These are phyloP conservation scores for Echeveria elegans DNA, from an alignment of 164 flowering plant genomes.

Conservation along the genomic window DNA sequence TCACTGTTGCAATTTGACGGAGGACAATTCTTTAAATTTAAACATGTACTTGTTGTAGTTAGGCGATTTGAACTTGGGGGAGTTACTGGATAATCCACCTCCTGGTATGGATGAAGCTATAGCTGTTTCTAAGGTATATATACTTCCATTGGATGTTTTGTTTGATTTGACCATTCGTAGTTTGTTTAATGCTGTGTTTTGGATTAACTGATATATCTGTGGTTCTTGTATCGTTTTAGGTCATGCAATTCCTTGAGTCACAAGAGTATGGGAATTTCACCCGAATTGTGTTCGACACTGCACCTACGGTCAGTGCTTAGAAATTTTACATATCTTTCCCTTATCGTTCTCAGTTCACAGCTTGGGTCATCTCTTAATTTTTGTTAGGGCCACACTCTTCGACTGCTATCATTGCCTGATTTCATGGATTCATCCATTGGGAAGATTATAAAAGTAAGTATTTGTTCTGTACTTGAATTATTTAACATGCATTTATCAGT, in stretches of 20 bases:
- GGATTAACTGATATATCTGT: background rate
- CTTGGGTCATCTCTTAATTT: background rate
- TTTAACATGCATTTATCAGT: background rate
- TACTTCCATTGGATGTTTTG: background rate
- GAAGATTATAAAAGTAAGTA: slow-evolving; percentile 70
- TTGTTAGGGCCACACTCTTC: slow-evolving; percentile 75
- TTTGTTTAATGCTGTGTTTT: background rate
- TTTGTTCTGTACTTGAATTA: background rate
- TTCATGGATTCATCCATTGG: slow-evolving; percentile 77
- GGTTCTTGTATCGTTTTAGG: slow-evolving; percentile 33
- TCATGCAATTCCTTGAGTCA: slow-evolving; percentile 85
- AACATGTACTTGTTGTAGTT: slow-evolving; percentile 7
- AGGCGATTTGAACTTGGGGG: slow-evolving; percentile 80
- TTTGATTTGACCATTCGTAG: background rate
- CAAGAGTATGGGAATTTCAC: slow-evolving; percentile 64
- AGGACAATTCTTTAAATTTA: background rate
- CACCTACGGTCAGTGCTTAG: slow-evolving; percentile 66
- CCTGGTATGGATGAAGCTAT: slow-evolving; percentile 97
- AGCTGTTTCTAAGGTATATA: slow-evolving; percentile 79
- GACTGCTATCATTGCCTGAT: slow-evolving; percentile 85
- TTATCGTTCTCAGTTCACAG: background rate
- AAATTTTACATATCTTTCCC: background rate
- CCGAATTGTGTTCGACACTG: slow-evolving; percentile 87
- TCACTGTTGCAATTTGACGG: background rate
- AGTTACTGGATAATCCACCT: slow-evolving; percentile 82